Evolutionary conservation across 176 grass and related monocot species (phyloP).

Genomic region (Musa schizocarpa): DNA sequence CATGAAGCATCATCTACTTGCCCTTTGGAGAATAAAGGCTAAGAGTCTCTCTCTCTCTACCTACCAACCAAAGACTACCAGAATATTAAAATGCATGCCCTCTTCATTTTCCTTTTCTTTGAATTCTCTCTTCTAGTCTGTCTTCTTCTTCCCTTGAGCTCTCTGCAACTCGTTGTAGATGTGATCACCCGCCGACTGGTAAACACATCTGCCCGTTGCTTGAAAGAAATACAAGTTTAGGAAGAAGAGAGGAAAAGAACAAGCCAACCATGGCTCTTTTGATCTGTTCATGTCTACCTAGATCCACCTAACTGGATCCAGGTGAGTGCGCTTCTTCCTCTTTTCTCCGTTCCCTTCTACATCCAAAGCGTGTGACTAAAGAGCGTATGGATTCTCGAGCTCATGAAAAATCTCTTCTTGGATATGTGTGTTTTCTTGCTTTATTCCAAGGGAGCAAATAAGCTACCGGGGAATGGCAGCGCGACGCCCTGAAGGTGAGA

Average conservation of each 20-base stretch:
- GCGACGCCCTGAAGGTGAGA: not conserved
- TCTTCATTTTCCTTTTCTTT: not conserved
- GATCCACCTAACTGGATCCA: conserved; percentile 20
- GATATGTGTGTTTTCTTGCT: too few species aligned
- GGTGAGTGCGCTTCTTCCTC: conserved; percentile 8
- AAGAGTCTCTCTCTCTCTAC: not conserved
- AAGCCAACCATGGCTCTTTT: conserved; percentile 13
- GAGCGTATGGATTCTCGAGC: not conserved
- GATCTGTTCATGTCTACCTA: conserved; percentile 9
- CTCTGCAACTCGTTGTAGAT: not conserved
- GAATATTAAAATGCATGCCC: not conserved
- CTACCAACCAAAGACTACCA: too few species aligned
- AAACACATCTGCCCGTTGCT: not conserved
- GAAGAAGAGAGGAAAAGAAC: not conserved
- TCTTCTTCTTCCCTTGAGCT: not conserved
- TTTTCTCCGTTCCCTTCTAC: not conserved
- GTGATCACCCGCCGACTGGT: not conserved
- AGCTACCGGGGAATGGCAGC: conserved; percentile 1
- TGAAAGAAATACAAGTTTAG: not conserved
- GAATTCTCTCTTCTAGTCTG: too few species aligned
- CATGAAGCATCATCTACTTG: not conserved
- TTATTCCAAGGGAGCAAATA: not conserved
- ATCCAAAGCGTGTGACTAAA: not conserved
- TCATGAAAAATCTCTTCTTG: not conserved
- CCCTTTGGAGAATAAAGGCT: not conserved